Evolutionary conservation across 2,329 filamentous ascomycete species (phyloP).

Genomic region (Aspergillus transmontanensis): DNA sequence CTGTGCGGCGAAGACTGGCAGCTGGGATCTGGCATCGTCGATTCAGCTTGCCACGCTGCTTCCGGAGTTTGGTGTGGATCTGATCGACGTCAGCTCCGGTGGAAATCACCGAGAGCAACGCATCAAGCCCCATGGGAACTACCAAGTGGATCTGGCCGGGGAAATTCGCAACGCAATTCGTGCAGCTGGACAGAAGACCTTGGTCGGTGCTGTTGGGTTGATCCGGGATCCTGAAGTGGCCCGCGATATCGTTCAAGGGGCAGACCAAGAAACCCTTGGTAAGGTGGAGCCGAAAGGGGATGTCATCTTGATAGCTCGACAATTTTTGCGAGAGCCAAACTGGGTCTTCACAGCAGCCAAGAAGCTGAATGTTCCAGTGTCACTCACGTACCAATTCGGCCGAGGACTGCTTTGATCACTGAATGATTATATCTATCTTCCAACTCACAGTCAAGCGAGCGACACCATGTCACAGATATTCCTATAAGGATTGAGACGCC

Average conservation of each 20-base stretch:
- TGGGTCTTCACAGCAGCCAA: conserved; percentile 57
- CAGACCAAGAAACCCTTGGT: conserved; percentile 11
- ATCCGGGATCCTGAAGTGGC: conserved; percentile 58
- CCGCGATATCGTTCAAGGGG: conserved; percentile 46
- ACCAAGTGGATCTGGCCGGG: conserved; percentile 53
- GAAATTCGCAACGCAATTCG: conserved; percentile 46
- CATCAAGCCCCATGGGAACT: conserved; percentile 49
- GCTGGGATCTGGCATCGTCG: conserved; percentile 45
- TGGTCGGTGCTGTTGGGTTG: conserved; percentile 56
- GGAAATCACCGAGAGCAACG: conserved; percentile 48
- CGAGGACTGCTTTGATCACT: too few species aligned
- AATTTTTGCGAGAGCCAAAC: conserved; percentile 58
- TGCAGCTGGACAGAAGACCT: conserved; percentile 39
- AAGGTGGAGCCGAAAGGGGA: conserved; percentile 43
- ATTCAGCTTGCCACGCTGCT: conserved; percentile 45
- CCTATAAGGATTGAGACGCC: too few species aligned
- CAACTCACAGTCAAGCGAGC: too few species aligned
- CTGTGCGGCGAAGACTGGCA: background rate
- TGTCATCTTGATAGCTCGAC: conserved; percentile 54
- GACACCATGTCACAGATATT: too few species aligned
- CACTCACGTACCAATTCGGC: too few species aligned
- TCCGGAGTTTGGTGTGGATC: conserved; percentile 44
- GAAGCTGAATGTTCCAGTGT: conserved; percentile 44
- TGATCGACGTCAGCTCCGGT: conserved; percentile 50
- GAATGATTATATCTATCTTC: too few species aligned